Evolutionary conservation across 306 rosid species (phyloP).

Genomic region (Abrus precatorius): DNA sequence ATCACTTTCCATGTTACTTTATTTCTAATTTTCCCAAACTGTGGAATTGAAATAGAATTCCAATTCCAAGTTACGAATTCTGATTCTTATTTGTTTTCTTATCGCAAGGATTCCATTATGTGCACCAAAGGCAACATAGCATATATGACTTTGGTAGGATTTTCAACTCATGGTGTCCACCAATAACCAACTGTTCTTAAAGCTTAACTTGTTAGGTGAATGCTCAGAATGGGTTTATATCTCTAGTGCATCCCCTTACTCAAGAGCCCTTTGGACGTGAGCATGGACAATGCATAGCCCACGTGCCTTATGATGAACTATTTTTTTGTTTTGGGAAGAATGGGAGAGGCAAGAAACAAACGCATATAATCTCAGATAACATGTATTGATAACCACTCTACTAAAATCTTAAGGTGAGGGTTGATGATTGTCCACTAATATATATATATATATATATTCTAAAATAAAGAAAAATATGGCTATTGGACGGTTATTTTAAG

Average conservation of each 20-base stretch:
- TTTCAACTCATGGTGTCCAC: neutral
- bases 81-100: neutral
- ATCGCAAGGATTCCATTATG: neutral
- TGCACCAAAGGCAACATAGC: neutral
- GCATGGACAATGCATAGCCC: neutral
- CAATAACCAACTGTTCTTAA: neutral
- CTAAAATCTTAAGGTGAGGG: neutral
- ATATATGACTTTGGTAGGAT: neutral
- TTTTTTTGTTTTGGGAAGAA: neutral
- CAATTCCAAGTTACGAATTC: neutral
- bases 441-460: neutral
- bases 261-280: neutral
- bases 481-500: neutral
- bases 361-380: neutral
- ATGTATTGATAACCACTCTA: neutral
- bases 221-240: neutral
- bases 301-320: neutral
- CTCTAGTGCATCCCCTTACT: neutral
- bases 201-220: neutral
- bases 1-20: neutral
- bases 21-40: neutral
- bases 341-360: neutral
- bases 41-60: conserved; percentile 3
- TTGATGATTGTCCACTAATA: neutral
- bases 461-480: neutral